Base-by-base conservation (phyloP, 2,329 filamentous ascomycete species). In the Fusarium sp. region DNA sequence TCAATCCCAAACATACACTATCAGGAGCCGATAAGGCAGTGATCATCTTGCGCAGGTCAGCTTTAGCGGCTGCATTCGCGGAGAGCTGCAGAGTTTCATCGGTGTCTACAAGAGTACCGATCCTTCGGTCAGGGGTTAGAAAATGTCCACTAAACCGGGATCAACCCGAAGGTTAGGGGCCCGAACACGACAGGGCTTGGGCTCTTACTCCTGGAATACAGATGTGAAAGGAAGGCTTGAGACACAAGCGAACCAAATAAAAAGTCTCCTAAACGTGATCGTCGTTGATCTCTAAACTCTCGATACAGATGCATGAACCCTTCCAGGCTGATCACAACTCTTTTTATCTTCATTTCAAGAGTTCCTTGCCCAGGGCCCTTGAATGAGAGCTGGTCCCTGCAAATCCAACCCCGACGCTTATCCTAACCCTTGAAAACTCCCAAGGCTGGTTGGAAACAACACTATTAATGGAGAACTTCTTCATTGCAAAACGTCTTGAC, bases 61-160 rank as follows among this genome's bases (percentile, higher is more conserved):
- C 64, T 66, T 58, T 55, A 67, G 71, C 57, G 63, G 63, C 44
- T 71, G 45, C 68, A 70, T 44, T 58, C 62, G 63, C 47, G 59
- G 65, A 71, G 49, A 66, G 68, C 60, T 73, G 65, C 70, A 70
- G 66, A 65, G 68, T 75, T 60, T 67, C 70, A 75, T 76, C 72
- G 74, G 74, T 62, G 64, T 70, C 50, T 46, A 57, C 68, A 59
- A 75, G 66, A 68, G 59, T 62, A 72, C 73, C 68, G 68, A 73
- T 74, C 72, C 63, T 71, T 64, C 63, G 68, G 62, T 68, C 73
- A 75, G 63, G 73, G 73, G 68, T 75, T 72, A 39, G 55, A 62
- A 44, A 66, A 58, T 62, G 57, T 31, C 66, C 54, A 52, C 55
- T 64, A 68, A 68, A 36, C 64, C 62, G 56, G 54, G 52, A 65